Evolutionary conservation across 2,329 filamentous ascomycete genomes (phyloP).

Genomic region (Colletotrichum godetiae): DNA sequence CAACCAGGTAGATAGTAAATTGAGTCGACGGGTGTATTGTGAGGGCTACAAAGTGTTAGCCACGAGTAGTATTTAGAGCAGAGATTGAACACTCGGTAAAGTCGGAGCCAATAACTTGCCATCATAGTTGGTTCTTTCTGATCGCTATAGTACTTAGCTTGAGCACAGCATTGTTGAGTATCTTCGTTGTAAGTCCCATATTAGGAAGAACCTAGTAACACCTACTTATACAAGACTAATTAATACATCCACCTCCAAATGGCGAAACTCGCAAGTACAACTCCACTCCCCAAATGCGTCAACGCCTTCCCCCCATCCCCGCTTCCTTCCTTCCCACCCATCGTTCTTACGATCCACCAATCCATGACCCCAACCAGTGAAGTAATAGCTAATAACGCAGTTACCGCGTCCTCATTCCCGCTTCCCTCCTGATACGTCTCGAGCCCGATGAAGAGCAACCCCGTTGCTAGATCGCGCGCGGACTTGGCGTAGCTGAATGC

Average conservation of each 20-base stretch:
- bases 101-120: no score
- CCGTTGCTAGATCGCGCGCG: conserved; percentile 8
- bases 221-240: neutral
- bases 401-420: conserved; percentile 34
- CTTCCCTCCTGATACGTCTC: conserved; percentile 33
- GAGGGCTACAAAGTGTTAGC: no score
- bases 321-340: neutral
- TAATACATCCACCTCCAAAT: conserved; percentile 21
- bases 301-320: neutral
- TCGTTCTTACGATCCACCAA: conserved; percentile 21
- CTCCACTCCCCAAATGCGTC: conserved; percentile 5
- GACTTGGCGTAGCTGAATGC: conserved; percentile 30
- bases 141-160: no score
- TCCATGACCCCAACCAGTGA: conserved; percentile 12
- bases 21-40: no score
- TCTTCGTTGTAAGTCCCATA: no score
- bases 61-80: no score
- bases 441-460: conserved; percentile 25
- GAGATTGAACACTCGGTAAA: no score
- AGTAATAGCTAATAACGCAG: conserved; percentile 22
- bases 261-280: neutral
- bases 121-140: no score
- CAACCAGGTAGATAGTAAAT: no score
- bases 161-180: no score
- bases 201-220: no score